A percentile compares a stretch with the other conserved stretches of the same genome.
phyloP scores from a whole-genome alignment of 257 asterid genomes.

The Plantago major region DNA sequence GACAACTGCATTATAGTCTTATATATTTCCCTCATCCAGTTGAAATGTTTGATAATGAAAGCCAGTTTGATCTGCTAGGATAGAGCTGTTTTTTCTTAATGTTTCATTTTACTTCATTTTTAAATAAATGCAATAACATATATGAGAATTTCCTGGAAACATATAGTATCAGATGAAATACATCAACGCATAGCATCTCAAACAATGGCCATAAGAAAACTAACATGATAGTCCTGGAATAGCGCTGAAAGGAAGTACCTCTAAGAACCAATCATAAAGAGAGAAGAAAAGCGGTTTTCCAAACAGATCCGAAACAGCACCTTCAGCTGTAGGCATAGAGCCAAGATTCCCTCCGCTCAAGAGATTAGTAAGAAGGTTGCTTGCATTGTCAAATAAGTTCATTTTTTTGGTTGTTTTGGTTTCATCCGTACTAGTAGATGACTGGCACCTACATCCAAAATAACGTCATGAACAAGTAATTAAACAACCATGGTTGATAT shows the following conservation, averaged over 20 bases:
- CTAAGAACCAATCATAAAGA: conserved; percentile 81
- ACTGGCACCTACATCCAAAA: conserved; percentile 59
- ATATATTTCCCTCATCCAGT: too few relatives aligned
- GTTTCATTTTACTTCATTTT: too few relatives aligned
- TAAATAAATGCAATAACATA: background rate
- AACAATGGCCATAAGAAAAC: background rate
- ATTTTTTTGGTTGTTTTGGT: conserved; percentile 44
- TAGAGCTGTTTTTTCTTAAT: too few relatives aligned
- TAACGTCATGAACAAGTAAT: conserved; percentile 12
- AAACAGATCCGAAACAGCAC: conserved; percentile 91
- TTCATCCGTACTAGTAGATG: conserved; percentile 58
- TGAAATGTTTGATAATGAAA: too few relatives aligned
- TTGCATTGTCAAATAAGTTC: conserved; percentile 78
- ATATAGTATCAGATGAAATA: background rate
- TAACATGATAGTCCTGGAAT: background rate
- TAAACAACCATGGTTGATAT: background rate
- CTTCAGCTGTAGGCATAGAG: conserved; percentile 93
- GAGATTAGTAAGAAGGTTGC: conserved; percentile 86
- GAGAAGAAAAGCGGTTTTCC: conserved; percentile 88
- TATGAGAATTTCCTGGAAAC: background rate
- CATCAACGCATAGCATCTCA: background rate
- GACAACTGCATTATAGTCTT: too few relatives aligned
- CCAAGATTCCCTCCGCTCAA: conserved; percentile 79
- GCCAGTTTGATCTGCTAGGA: too few relatives aligned
- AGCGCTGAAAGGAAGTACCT: conserved; percentile 39